Base-by-base conservation (phyloP, 768 basidiomycete genomes). In the Phlebiopsis flavidoalba region DNA sequence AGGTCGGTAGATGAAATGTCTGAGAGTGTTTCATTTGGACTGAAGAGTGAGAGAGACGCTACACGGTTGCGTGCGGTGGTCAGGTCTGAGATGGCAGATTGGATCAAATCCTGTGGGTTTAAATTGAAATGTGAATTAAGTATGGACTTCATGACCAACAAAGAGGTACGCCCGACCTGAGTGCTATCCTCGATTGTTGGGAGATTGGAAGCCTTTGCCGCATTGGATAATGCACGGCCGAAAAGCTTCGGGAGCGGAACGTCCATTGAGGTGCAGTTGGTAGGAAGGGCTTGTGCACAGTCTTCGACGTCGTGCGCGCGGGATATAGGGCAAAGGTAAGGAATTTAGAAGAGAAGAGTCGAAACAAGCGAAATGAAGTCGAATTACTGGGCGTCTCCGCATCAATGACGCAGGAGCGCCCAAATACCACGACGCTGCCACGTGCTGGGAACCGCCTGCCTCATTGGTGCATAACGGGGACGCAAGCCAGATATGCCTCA, bases 1-100 rank as follows among this genome's bases (percentile, higher is more conserved):
- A 95, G 74, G 74, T 94, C 85, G 36, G 78, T 74, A 1, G 93
- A 92, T 2, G 89, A 78, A 58, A 96, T 85, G 71, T 96, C 93
- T 49, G 93, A 89, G 17, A 94, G 75, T 0, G 78, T 79, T 68
- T 96, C 93, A 67, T 95, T 95, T 3, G 86, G 77, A 60, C 92
- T 94, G 75, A 95, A 93, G 37, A 95, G 73, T 0, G 84, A 82
- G 48, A 95, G 76, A 43, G 78, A 79, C 24, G 79, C 65, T 58
- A 93, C 78, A 24, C 84, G 81, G 35, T 79, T 74, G 50, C 77
- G 74, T 43, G 90, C 72, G 47, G 75, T 73, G 24, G 75, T 74
- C 33, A 94, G 75, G 74, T 91, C 84, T 7, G 72, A 70, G 54
- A 88, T 70, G 47, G 83, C 77, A 51, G 79, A 76, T 46, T 77